Percentiles rank a stretch among this genome's conserved stretches.
These are phyloP conservation scores for Colletotrichum sp. DNA, from an alignment of 2,329 filamentous ascomycete genomes.

Conservation along the genomic window DNA sequence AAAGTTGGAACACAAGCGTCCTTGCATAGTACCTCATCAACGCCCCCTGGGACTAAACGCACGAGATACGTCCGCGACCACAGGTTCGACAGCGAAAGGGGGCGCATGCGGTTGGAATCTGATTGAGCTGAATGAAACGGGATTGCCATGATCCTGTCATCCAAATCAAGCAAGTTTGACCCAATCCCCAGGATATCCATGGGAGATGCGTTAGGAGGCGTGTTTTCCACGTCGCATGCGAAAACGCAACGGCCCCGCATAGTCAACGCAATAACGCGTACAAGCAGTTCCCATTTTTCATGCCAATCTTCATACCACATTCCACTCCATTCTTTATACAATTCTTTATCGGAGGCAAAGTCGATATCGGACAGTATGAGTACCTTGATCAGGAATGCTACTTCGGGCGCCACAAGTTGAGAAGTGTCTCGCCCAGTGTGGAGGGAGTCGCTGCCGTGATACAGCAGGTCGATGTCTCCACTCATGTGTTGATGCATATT, in stretches of 20 bases:
- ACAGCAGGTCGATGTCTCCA: background rate
- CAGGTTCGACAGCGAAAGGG: background rate
- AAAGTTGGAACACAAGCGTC: background rate
- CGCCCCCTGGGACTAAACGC: rapidly evolving
- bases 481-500: background rate
- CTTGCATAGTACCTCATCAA: background rate
- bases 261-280: background rate
- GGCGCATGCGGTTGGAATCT: background rate
- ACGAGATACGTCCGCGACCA: background rate
- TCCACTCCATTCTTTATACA: background rate
- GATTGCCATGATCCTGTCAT: background rate
- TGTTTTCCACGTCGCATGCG: background rate
- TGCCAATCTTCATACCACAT: too few relatives aligned
- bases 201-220: background rate
- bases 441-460: background rate
- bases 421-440: too few relatives aligned
- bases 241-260: background rate
- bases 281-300: background rate
- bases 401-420: background rate
- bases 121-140: background rate
- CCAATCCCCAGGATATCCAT: background rate
- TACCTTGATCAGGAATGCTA: background rate
- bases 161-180: background rate
- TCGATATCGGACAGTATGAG: background rate
- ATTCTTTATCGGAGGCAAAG: background rate